Conservation (phyloP, 345 rosid species). For the Ailanthus altissimus region DNA sequence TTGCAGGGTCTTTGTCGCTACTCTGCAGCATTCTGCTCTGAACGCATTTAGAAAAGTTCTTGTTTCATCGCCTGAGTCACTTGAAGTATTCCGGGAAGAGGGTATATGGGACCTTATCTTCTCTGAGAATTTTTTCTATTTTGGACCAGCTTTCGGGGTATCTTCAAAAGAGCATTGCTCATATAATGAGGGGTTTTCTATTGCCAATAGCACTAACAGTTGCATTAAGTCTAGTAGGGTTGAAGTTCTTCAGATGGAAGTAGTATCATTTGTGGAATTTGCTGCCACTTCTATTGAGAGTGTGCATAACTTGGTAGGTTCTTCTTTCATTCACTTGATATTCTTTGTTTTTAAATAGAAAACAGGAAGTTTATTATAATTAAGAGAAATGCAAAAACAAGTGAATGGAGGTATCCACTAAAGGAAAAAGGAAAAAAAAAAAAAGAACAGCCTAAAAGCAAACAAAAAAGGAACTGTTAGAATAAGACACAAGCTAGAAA, state of each 20-base stretch:
- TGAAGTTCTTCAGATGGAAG: slow-evolving; percentile 58
- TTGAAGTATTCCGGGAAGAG: slow-evolving; percentile 61
- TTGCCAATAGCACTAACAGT: slow-evolving; percentile 24
- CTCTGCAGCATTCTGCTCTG: slow-evolving; percentile 56
- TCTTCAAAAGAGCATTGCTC: slow-evolving; percentile 32
- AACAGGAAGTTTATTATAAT: too few relatives aligned
- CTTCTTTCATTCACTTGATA: slow-evolving; percentile 19
- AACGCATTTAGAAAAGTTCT: slow-evolving; percentile 55
- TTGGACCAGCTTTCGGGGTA: slow-evolving; percentile 41
- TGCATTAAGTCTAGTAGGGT: slow-evolving; percentile 32
- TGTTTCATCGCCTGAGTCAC: slow-evolving; percentile 47
- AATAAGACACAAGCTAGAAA: too few relatives aligned
- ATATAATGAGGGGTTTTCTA: slow-evolving; percentile 24
- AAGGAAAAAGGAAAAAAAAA: too few relatives aligned
- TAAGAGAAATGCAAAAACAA: too few relatives aligned
- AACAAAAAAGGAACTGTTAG: too few relatives aligned
- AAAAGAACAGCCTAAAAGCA: too few relatives aligned
- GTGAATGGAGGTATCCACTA: too few relatives aligned
- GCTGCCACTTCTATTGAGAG: slow-evolving; percentile 60
- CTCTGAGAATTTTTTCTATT: slow-evolving; percentile 70
- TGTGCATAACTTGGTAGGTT: slow-evolving; percentile 60
- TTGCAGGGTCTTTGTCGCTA: slow-evolving; percentile 50
- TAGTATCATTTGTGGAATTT: slow-evolving; percentile 60
- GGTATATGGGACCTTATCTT: slow-evolving; percentile 76
- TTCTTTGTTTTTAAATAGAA: not conserved